Base-by-base conservation (phyloP, 2,329 filamentous ascomycete genomes). In the Apiospora malaysiana region DNA sequence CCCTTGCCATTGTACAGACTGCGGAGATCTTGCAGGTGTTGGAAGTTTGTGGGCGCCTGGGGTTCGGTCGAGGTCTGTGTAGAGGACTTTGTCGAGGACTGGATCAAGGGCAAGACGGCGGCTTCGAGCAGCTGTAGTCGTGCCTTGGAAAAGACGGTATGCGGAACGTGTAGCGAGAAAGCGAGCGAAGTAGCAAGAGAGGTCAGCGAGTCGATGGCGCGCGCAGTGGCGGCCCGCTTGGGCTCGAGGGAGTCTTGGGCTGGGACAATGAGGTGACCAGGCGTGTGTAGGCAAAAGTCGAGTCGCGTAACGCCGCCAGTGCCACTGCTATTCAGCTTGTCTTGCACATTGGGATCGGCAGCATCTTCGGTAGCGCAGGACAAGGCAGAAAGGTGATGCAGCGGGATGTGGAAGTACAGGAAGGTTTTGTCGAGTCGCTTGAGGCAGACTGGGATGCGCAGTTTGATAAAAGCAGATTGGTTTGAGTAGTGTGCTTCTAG, bases 1-100 rank as follows among this genome's bases (percentile, higher is more conserved):
- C 66, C 66, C 66, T 68, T 68, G 45, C 66, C 66, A 12, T 68
- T 51, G 66, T 68, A 68, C 27, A 68, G 18, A 68, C 66, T 68
- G 27, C 66, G 66, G 12, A 68, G 66, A 12, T 68, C 66, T 18
- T 47, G 45, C 23, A 68, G 66, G n/a, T 68, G 45, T 18, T 47
- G 27, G 14, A 68, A 45, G 14, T 32, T 16, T 27, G 27, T 25
- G 7, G 27, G 45, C 9, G 59, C 32, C 32, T 66, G 32, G 23
- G 66, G 45, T 10, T 18, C 21, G 8, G 66, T 47, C 23, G 66
- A 49, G 18, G 49, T 5, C 6, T 32, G 32, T 32, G 32, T 32
- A 32, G 32, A 32, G 32, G 32, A 6, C 32, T 32, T 32, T 32
- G 32, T 32, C 6, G 32, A 6, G 32, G 32, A 6, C 32, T 32